These are phyloP conservation scores for Verticillium isaacii DNA, from an alignment of 2,329 filamentous ascomycete species.

Conservation along the genomic window DNA sequence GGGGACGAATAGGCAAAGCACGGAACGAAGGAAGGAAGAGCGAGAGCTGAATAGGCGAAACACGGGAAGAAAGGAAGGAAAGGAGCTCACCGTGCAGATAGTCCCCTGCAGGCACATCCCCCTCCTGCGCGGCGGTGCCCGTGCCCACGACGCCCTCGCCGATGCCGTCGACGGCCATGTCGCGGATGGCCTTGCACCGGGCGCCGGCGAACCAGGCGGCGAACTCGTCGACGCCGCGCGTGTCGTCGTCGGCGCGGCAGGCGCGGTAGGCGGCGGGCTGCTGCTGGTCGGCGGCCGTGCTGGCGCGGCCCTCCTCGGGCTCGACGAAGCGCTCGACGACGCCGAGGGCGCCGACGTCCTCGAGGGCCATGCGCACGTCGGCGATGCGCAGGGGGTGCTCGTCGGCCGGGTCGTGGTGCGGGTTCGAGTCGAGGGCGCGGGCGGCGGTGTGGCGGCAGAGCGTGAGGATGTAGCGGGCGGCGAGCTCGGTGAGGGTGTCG, in stretches of 20 bases:
- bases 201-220: constrained; percentile 72
- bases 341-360: constrained; percentile 71
- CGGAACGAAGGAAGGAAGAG: background rate
- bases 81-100: constrained; percentile 57
- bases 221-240: constrained; percentile 72
- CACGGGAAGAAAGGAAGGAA: background rate
- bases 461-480: constrained; percentile 72
- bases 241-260: constrained; percentile 41
- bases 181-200: constrained; percentile 72
- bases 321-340: constrained; percentile 64
- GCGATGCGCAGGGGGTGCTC: constrained; percentile 43
- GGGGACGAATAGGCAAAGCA: background rate
- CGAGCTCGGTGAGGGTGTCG: constrained; percentile 83
- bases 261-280: background rate
- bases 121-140: constrained; percentile 65
- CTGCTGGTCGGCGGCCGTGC: background rate
- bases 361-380: constrained; percentile 81
- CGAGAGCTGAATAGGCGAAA: constrained; percentile 3
- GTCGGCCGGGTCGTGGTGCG: background rate
- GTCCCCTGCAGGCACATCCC: constrained; percentile 59
- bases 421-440: constrained; percentile 57
- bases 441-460: constrained; percentile 69
- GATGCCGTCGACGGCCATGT: constrained; percentile 26
- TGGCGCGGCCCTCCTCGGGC: constrained; percentile 49
- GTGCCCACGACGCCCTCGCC: constrained; percentile 1